phyloP scores from a whole-genome alignment of 208 protist species.

The Trypanosoma vivax region DNA sequence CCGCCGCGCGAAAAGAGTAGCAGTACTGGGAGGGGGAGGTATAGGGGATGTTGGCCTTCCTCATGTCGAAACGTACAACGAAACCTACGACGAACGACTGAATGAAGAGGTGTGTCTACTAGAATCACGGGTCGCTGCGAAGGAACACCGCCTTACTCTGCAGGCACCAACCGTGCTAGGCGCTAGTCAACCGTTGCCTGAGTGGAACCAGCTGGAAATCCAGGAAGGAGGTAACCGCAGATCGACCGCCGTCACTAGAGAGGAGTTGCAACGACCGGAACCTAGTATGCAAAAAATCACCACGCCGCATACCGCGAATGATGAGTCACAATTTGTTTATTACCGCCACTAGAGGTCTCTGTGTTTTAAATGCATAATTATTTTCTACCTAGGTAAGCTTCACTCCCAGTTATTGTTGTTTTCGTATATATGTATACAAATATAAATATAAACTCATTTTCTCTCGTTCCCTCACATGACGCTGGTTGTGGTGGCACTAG shows the following conservation, averaged over 20 bases:
- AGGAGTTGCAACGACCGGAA: constrained; percentile 5
- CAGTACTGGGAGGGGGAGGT: too few relatives aligned
- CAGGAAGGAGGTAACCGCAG: neutral
- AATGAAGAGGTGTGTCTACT: constrained; percentile 44
- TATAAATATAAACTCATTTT: neutral
- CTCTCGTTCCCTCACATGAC: constrained; percentile 5
- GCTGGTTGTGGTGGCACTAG: constrained; percentile 1
- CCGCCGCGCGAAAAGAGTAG: too few relatives aligned
- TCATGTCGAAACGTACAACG: constrained; percentile 26
- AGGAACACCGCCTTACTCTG: constrained; percentile 3
- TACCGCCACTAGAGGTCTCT: constrained; percentile 42
- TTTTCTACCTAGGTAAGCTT: too few relatives aligned
- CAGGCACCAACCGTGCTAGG: constrained; percentile 15
- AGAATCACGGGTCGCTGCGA: constrained; percentile 26
- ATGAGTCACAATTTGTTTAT: constrained; percentile 77
- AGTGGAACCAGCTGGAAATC: neutral
- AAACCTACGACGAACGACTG: constrained; percentile 64
- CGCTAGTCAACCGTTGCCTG: constrained; percentile 14
- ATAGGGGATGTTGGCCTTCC: too few relatives aligned
- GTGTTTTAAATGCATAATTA: neutral
- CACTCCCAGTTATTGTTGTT: constrained; percentile 1
- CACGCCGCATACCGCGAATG: neutral
- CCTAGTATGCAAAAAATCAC: neutral
- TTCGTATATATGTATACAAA: too few relatives aligned
- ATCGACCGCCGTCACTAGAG: constrained; percentile 9